Evolutionary conservation across 768 basidiomycete species (phyloP).

Genomic region (Russula sp.): DNA sequence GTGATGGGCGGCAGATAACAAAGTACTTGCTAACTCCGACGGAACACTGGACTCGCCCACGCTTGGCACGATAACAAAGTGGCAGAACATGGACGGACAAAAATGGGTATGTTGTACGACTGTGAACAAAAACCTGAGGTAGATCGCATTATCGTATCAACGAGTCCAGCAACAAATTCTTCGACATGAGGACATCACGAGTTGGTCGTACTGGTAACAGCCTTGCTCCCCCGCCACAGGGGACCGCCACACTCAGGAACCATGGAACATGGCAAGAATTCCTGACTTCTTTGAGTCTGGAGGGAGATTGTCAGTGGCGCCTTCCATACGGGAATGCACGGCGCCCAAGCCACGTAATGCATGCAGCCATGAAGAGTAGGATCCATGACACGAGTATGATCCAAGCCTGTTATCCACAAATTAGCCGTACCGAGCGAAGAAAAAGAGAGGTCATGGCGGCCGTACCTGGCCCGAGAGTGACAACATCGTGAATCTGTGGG

Average conservation of each 20-base stretch:
- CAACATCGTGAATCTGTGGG: conserved; percentile 29
- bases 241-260: neutral
- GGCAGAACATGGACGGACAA: too few species aligned
- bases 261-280: conserved; percentile 7
- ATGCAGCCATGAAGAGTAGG: conserved; percentile 23
- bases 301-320: conserved; percentile 5
- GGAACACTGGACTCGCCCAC: too few species aligned
- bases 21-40: too few species aligned
- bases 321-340: conserved; percentile 26
- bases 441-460: neutral
- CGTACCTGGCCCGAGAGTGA: conserved; percentile 52
- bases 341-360: conserved; percentile 20
- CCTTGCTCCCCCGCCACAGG: neutral
- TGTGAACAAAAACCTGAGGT: too few species aligned
- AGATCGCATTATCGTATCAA: too few species aligned
- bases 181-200: neutral
- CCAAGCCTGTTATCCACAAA: conserved; percentile 22
- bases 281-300: conserved; percentile 18
- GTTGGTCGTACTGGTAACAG: neutral
- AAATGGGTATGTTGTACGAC: too few species aligned
- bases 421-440: neutral
- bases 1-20: too few species aligned
- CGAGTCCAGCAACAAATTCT: too few species aligned
- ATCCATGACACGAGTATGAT: conserved; percentile 24
- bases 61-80: too few species aligned